Conservation (phyloP, 2,329 filamentous ascomycete genomes). For the Colletotrichum sp. region DNA sequence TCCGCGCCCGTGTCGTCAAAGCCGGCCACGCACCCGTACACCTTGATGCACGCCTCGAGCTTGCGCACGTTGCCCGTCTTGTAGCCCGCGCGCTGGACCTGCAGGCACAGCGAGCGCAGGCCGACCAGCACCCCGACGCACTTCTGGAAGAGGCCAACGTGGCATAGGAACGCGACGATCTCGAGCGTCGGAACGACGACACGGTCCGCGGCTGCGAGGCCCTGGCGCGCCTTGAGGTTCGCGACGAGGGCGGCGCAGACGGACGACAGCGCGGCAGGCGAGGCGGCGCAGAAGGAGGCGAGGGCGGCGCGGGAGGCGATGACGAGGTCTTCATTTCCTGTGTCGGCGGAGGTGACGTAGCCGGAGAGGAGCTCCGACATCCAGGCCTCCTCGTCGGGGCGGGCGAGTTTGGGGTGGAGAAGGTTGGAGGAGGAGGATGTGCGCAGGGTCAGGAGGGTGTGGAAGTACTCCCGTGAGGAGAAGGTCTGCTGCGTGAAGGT, state of each 20-base stretch:
- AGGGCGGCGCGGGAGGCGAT: conserved; percentile 72
- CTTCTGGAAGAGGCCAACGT: conserved; percentile 57
- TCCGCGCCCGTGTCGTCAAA: conserved; percentile 26
- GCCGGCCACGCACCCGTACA: conserved; percentile 74
- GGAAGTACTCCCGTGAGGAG: conserved; percentile 67
- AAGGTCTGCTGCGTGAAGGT: conserved; percentile 48
- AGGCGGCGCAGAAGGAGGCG: conserved; percentile 54
- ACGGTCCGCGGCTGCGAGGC: conserved; percentile 65
- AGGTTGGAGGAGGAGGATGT: conserved; percentile 33
- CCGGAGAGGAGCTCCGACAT: conserved; percentile 66
- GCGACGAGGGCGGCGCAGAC: conserved; percentile 57
- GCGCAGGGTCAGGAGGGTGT: conserved; percentile 55
- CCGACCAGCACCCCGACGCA: conserved; percentile 36
- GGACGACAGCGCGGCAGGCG: conserved; percentile 42
- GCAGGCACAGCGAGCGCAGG: conserved; percentile 66
- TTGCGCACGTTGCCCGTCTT: conserved; percentile 84
- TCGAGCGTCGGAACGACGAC: conserved; percentile 79
- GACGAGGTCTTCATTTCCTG: conserved; percentile 78
- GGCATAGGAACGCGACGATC: conserved; percentile 77
- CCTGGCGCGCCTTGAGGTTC: conserved; percentile 58
- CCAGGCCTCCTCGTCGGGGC: conserved; percentile 40
- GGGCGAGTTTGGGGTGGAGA: conserved; percentile 39
- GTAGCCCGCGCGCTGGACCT: conserved; percentile 80
- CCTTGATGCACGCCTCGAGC: conserved; percentile 78
- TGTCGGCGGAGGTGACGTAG: conserved; percentile 74